phyloP scores from a whole-genome alignment of 129 eudicot genomes.

The Tagetes patula region DNA sequence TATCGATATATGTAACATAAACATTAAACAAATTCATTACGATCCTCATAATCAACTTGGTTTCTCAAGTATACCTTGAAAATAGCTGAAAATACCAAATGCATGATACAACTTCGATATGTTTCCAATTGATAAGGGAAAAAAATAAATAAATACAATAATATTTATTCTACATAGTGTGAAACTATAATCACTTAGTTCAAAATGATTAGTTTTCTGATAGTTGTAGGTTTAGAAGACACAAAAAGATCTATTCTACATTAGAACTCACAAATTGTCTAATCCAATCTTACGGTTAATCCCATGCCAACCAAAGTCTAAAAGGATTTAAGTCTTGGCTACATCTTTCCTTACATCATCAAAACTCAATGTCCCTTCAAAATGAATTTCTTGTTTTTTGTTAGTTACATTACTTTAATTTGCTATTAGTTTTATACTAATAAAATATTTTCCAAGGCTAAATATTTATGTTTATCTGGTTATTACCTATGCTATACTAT shows the following conservation, averaged over 20 bases:
- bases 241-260: background rate
- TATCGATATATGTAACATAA: background rate
- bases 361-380: background rate
- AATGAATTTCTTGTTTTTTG: too few relatives aligned
- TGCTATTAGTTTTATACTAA: too few relatives aligned
- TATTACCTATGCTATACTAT: too few relatives aligned
- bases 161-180: background rate
- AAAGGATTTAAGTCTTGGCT: background rate
- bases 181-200: too few relatives aligned
- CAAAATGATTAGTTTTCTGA: background rate
- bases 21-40: background rate
- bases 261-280: background rate
- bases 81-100: background rate
- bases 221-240: background rate
- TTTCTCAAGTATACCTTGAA: background rate
- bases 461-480: too few relatives aligned
- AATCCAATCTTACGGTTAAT: too few relatives aligned
- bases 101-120: background rate
- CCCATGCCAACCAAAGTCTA: too few relatives aligned
- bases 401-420: too few relatives aligned
- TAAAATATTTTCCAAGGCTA: too few relatives aligned
- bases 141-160: background rate
- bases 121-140: background rate
- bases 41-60: background rate
- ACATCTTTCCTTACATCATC: background rate